Conservation (phyloP, 495 filamentous ascomycete genomes). For the Penicillium daleae region DNA sequence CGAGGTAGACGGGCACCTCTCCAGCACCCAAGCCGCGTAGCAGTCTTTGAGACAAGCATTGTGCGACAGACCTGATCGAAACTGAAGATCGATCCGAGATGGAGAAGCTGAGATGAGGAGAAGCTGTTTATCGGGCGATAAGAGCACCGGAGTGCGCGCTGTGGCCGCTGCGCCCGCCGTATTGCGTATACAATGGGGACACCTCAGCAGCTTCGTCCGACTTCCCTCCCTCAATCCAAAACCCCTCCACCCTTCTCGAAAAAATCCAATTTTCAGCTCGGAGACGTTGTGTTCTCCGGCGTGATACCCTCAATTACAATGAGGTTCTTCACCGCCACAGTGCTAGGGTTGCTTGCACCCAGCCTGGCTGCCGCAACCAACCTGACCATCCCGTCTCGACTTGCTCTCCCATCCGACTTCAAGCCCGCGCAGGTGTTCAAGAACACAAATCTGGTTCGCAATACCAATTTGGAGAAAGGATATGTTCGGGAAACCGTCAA, state of each 20-base stretch:
- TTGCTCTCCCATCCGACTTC: slow-evolving; percentile 70
- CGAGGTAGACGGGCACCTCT: slow-evolving; percentile 22
- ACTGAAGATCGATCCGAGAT: slow-evolving; percentile 12
- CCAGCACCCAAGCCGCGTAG: slow-evolving; percentile 25
- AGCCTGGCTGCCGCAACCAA: slow-evolving; percentile 42
- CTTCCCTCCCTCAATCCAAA: slow-evolving; percentile 12
- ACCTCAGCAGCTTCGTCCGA: slow-evolving; percentile 48
- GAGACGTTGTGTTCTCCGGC: slow-evolving; percentile 34
- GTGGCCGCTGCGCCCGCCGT: slow-evolving; percentile 46
- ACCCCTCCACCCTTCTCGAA: slow-evolving; percentile 19
- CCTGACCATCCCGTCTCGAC: slow-evolving; percentile 35
- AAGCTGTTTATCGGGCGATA: slow-evolving; percentile 39
- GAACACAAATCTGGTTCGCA: slow-evolving; percentile 87
- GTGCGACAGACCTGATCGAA: slow-evolving; percentile 13
- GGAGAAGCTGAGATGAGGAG: slow-evolving; percentile 26
- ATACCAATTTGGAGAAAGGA: slow-evolving; percentile 88
- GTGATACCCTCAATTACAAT: slow-evolving; percentile 41
- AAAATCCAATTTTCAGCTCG: slow-evolving; percentile 28
- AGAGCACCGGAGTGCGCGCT: slow-evolving; percentile 34
- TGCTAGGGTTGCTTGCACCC: slow-evolving; percentile 44
- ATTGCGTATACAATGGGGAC: slow-evolving; percentile 45
- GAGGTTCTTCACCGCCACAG: slow-evolving; percentile 49
- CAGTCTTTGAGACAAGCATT: slow-evolving; percentile 39
- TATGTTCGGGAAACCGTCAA: slow-evolving; percentile 90
- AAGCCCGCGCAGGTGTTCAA: slow-evolving; percentile 88